These are phyloP conservation scores for Aspergillus wentii DNA, from an alignment of 495 filamentous ascomycete species.

Conservation along the genomic window DNA sequence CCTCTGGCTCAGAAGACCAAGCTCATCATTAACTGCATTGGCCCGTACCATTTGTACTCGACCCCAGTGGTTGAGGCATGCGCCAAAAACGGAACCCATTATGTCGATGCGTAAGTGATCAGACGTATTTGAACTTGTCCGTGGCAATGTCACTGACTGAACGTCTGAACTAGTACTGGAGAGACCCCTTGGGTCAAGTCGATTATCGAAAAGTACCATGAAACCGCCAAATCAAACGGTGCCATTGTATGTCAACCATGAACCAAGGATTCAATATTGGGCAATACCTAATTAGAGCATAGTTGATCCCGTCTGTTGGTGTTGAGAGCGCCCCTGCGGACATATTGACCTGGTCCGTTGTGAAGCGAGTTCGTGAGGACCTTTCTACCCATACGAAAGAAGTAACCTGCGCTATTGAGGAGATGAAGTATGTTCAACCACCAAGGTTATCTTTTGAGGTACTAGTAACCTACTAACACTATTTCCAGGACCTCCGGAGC, in stretches of 20 bases:
- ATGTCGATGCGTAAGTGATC: slow-evolving; percentile 63
- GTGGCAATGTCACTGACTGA: slow-evolving; percentile 6
- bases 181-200: slow-evolving; percentile 75
- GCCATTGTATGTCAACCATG: slow-evolving; percentile 53
- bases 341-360: slow-evolving; percentile 67
- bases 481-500: slow-evolving; percentile 40
- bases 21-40: slow-evolving; percentile 77
- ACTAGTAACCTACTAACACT: too few species aligned
- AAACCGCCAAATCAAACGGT: slow-evolving; percentile 65
- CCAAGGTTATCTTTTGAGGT: too few species aligned
- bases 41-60: slow-evolving; percentile 77
- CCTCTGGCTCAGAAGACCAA: slow-evolving; percentile 68
- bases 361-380: slow-evolving; percentile 57
- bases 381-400: slow-evolving; percentile 51
- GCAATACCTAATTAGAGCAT: too few species aligned
- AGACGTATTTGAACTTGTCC: neutral
- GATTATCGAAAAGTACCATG: slow-evolving; percentile 79
- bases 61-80: slow-evolving; percentile 84
- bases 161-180: slow-evolving; percentile 58
- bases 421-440: slow-evolving; percentile 46
- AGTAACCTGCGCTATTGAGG: slow-evolving; percentile 57
- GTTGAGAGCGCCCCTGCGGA: slow-evolving; percentile 85
- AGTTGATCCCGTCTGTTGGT: slow-evolving; percentile 81
- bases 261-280: neutral
- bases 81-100: slow-evolving; percentile 81